Evolutionary conservation across 345 rosid genomes (phyloP), one percentile per base, ranked within the genome.

Genomic region (Populus tremula): DNA sequence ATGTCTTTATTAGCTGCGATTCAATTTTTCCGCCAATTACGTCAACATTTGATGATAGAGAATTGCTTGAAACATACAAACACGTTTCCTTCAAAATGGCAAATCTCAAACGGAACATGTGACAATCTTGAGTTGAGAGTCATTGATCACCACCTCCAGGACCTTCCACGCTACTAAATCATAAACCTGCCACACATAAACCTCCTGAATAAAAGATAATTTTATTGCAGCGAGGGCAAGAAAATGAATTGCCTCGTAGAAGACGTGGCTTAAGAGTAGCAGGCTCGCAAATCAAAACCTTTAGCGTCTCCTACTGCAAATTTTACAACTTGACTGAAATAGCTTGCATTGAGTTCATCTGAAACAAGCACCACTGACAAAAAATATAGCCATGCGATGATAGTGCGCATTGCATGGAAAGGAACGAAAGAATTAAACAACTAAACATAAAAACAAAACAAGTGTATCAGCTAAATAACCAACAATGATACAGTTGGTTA

Each of bases 401-500:
- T 18, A 50, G 3, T 3, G 29, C 63, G 11, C 31, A 76, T 18
- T 14, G 54, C 25, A 47, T 59, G 33, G 72, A 70, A 76, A 79
- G 7, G 67, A 77, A 75, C 75, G 67, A 76, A 76, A 82, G 59
- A 73, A 66, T 38, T 29, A 41, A 17, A 68, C 56, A 77, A 29
- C 14, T 38, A 69, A 69, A 62, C 29, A 39, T 29, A 78, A 67
- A 33, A 43, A 47, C 54, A 54, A 76, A 70, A 80, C 62, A 38
- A 77, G 66, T 67, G 49, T 78, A 45, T 80, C 69, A 80, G 47
- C 86, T 80, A 31, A 76, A 71, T 31, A 84, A 74, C 85, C 87
- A 86, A 81, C 82, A 65, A 64, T 62, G 77, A 62, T 56, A 73
- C 45, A 73, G 82, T 83, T 80, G 84, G 82, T 81, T 79, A 64